Evolutionary conservation across 2,329 filamentous ascomycete genomes (phyloP).

Genomic region (Phialocephala sp.): DNA sequence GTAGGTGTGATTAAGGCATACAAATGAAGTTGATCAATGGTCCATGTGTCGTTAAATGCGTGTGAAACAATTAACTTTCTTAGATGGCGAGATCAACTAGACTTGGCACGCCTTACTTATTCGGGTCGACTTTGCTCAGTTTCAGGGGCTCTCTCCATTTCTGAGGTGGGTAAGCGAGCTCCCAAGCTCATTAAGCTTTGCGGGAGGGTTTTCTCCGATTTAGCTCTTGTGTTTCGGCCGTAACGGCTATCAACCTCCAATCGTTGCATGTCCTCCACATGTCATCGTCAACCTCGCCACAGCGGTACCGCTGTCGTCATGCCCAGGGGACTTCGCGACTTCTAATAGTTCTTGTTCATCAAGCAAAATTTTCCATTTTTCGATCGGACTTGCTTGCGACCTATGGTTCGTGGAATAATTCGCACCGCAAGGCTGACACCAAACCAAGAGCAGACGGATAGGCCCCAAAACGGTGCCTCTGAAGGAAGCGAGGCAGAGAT

Average conservation of each 20-base stretch:
- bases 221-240: neutral
- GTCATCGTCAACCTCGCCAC: neutral
- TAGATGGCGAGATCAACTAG: neutral
- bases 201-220: neutral
- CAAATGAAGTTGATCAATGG: neutral
- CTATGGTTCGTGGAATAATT: no score
- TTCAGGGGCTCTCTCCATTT: neutral
- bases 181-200: neutral
- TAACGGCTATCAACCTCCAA: neutral
- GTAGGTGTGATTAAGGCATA: neutral
- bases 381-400: no score
- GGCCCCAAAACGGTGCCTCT: no score
- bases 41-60: neutral
- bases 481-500: no score
- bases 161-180: neutral
- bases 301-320: neutral
- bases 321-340: neutral
- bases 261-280: neutral
- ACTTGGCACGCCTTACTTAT: slow-evolving; percentile 11
- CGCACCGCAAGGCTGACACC: no score
- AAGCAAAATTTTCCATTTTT: no score
- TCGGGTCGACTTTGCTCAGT: slow-evolving; percentile 16
- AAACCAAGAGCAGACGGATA: no score
- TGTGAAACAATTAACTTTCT: neutral
- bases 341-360: neutral